These are phyloP conservation scores for Calonectria crousiana DNA, from an alignment of 2,329 filamentous ascomycete genomes.

Conservation along the genomic window DNA sequence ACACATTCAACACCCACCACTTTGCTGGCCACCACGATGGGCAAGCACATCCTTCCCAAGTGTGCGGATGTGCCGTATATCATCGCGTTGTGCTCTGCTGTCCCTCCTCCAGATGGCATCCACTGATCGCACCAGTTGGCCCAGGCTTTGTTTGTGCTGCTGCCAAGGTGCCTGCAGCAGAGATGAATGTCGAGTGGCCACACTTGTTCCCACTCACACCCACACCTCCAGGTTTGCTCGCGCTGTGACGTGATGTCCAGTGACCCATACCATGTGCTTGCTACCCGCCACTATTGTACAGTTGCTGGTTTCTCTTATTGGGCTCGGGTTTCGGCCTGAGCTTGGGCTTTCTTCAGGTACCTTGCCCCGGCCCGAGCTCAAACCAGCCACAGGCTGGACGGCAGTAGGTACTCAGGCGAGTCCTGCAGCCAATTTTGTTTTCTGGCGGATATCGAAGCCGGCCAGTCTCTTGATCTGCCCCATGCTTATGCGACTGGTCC, in stretches of 20 bases:
- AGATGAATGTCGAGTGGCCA: slow-evolving; percentile 33
- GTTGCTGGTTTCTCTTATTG: slow-evolving; percentile 21
- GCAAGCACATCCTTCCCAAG: not conserved
- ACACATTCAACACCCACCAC: not conserved
- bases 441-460: not conserved
- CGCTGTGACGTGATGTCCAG: slow-evolving; percentile 35
- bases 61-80: not conserved
- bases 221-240: slow-evolving; percentile 21
- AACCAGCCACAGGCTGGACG: not conserved
- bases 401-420: slow-evolving; percentile 4
- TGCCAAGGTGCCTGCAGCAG: slow-evolving; percentile 6
- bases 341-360: slow-evolving; percentile 19
- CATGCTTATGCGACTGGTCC: not conserved
- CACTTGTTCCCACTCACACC: slow-evolving; percentile 39
- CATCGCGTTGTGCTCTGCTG: not conserved
- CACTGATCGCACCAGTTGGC: not conserved
- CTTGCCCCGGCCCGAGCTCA: slow-evolving; percentile 16
- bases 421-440: slow-evolving; percentile 6
- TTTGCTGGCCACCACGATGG: not conserved
- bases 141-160: not conserved
- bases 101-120: not conserved
- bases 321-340: slow-evolving; percentile 27
- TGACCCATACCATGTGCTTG: slow-evolving; percentile 29
- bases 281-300: slow-evolving; percentile 20
- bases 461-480: slow-evolving; percentile 3